Base-by-base conservation (phyloP, 2,329 filamentous ascomycete species). In the Colletotrichum tropicale region DNA sequence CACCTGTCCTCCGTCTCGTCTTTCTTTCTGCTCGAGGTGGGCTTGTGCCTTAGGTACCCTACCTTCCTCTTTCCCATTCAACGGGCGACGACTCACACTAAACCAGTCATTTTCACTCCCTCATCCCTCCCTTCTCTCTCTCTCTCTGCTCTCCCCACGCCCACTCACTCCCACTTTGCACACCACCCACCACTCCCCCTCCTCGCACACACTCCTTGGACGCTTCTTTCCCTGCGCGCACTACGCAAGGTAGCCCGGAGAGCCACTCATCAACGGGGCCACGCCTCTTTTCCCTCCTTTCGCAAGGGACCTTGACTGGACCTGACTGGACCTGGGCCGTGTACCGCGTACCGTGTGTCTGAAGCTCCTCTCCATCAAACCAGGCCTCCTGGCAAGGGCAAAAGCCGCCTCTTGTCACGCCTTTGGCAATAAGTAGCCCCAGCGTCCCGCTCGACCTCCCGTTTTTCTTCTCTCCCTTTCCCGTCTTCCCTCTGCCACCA, bases 371-470 rank as follows among this genome's bases (percentile, higher is more conserved):
- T 73, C 70, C 38, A 61, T 72, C 72, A 73, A 64, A 68, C 73
- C 62, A 16, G 56, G 70, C 70, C 70, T 75, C 70, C 73, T 73
- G 62, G 60, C 73, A 72, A 75, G 73, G 73, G 73, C 62, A 75
- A 75, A 48, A 64, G 73, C 70, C 69, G 71, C 43, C 38, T 73
- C 73, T 73, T 30, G 73, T 75, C 73, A 73, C 70, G 61, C 73
- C 36, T 62, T 43, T 34, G 38, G 69, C 21, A 86, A 87, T 87
- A 87, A 86, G 85, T 85, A 87, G 82, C 84, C 82, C 81, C 79
- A 82, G 80, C 66, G 66, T 71, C 71, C 77, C 77, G 69, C 65
- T 81, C 75, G 24, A 38, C 62, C 81, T 84, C 84, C 82, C 82
- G 64, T 79, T 71, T 76, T 72, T 70, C 71, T 75, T 77, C 75